These are phyloP conservation scores for Trichoderma endophyticum DNA, from an alignment of 2,329 filamentous ascomycete genomes.

Conservation along the genomic window DNA sequence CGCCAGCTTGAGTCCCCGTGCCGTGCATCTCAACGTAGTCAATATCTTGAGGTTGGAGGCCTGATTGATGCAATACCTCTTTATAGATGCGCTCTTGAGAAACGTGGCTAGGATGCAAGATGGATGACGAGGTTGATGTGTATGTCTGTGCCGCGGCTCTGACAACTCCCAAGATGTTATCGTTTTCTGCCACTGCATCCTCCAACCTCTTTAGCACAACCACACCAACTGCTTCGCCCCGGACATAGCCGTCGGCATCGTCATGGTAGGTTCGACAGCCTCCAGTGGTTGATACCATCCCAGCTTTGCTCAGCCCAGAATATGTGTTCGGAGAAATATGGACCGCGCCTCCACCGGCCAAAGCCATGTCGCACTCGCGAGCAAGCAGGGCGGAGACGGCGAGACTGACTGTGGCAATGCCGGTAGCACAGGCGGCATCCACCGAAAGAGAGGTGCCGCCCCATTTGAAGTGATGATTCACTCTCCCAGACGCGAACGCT, in stretches of 20 bases:
- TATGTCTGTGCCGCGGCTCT: neutral
- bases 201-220: neutral
- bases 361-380: neutral
- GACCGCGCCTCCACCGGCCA: neutral
- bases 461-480: neutral
- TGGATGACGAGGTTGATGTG: neutral
- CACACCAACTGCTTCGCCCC: neutral
- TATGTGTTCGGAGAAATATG: neutral
- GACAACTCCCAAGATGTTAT: neutral
- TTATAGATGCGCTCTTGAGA: conserved; percentile 61
- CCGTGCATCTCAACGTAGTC: conserved; percentile 87
- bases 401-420: neutral
- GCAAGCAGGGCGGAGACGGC: neutral
- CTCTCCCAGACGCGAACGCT: neutral
- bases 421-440: neutral
- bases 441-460: neutral
- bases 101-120: conserved; percentile 27
- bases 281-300: neutral
- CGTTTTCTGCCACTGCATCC: neutral
- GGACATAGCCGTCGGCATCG: neutral
- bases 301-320: neutral
- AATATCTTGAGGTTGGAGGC: conserved; percentile 64
- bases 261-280: neutral
- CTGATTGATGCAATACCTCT: conserved; percentile 59
- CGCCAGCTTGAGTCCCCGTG: conserved; percentile 81